Conservation (phyloP, 306 rosid species). For the Fagus sylvatica region DNA sequence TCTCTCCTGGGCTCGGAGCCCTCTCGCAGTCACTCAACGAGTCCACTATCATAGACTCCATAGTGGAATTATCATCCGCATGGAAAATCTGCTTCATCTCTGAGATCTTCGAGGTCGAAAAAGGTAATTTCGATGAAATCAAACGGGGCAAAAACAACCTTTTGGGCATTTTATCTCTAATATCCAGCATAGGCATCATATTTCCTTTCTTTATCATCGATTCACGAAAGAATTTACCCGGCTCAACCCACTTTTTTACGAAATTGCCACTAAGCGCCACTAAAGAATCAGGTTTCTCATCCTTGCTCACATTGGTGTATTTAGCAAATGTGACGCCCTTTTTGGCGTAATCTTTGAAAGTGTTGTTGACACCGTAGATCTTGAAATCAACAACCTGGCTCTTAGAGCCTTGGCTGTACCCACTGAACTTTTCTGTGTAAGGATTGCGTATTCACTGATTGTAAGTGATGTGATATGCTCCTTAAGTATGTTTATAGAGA, state of each 20-base stretch:
- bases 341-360: no score
- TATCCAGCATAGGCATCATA: no score
- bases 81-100: slow-evolving; percentile 64
- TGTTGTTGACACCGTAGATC: no score
- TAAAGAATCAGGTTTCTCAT: not conserved
- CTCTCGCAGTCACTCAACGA: slow-evolving; percentile 79
- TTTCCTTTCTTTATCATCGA: no score
- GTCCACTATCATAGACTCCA: slow-evolving; percentile 69
- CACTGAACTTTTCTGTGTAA: slow-evolving; percentile 56
- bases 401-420: slow-evolving; percentile 55
- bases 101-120: slow-evolving; percentile 54
- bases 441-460: no score
- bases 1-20: slow-evolving; percentile 65
- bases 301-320: no score
- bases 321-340: no score
- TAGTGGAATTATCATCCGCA: slow-evolving; percentile 71
- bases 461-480: no score
- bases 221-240: slow-evolving; percentile 35
- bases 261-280: slow-evolving; percentile 49
- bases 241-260: slow-evolving; percentile 83
- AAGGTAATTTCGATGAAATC: slow-evolving; percentile 72
- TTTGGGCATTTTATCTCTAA: slow-evolving; percentile 57
- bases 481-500: no score
- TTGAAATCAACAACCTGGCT: slow-evolving; percentile 55
- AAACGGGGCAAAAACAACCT: slow-evolving; percentile 92